phyloP scores from a whole-genome alignment of 2,329 filamentous ascomycete genomes.

The Trichoderma arundinaceum region DNA sequence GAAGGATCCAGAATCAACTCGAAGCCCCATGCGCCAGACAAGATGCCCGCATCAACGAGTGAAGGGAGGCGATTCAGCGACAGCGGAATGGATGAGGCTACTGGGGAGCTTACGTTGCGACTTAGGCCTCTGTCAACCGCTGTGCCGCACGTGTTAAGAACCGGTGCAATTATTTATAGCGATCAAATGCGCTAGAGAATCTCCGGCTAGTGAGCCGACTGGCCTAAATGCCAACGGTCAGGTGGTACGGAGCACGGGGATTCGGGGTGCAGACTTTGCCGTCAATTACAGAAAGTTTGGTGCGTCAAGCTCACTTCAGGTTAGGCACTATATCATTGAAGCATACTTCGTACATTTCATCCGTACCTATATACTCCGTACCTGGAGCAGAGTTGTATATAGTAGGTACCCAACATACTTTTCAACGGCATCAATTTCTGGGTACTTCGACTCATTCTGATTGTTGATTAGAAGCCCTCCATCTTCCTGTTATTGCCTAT shows the following conservation, averaged over 20 bases:
- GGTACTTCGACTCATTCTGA: too few species aligned
- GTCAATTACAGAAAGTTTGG: too few species aligned
- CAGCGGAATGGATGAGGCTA: neutral
- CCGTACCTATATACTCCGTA: too few species aligned
- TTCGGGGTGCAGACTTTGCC: too few species aligned
- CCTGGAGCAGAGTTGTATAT: too few species aligned
- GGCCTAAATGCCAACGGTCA: neutral
- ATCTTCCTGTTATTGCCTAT: too few species aligned
- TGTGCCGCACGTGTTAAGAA: conserved; percentile 6
- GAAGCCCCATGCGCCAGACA: neutral
- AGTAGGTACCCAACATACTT: too few species aligned
- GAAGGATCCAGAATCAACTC: conserved; percentile 11
- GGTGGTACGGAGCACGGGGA: neutral
- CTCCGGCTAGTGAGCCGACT: neutral
- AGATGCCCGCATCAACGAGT: conserved; percentile 8
- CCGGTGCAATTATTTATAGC: neutral
- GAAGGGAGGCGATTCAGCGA: neutral
- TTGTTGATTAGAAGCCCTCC: too few species aligned
- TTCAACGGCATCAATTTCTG: too few species aligned
- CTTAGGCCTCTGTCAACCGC: conserved; percentile 7
- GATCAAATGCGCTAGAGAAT: neutral
- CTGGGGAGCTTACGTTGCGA: conserved; percentile 20
- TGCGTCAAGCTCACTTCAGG: too few species aligned
- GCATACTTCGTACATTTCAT: too few species aligned
- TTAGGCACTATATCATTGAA: too few species aligned